Base-by-base conservation (phyloP, 345 rosid species). In the Eucalyptus regnans region DNA sequence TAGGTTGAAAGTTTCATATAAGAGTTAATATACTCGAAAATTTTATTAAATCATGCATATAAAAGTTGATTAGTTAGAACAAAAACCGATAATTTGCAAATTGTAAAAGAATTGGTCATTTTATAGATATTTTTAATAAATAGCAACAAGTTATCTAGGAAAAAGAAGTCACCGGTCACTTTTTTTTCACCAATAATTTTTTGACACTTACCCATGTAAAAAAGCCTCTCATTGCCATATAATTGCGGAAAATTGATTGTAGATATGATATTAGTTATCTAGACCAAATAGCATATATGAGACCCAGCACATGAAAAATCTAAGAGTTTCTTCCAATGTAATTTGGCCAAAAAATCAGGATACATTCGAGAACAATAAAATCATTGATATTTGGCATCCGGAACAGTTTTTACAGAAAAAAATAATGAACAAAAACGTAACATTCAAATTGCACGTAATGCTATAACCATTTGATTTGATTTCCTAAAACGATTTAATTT, bases 91-190 rank as follows among this genome's bases (percentile, higher is more conserved):
- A 60, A 60, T 60, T 27, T 60, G 68, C 16, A 60, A 60, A 60
- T 60, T 60, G 31, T 5, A 60, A 60, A 60, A 60, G 31, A 27
- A 60, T 12, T 60, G 68, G 31, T 60, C 3, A 60, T 60, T 60
- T 60, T 13, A 60, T 27, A 60, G 15, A 27, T 11, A 5, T 60
- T 27, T 0, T 60, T 60, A 60, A 27, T 60, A 60, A 60, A 60
- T 27, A 27, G 16, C 31, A 60, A 6, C 31, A 25, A 0, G n/a
- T 27, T 56, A 56, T 23, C 62, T 9, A 56, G 0, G 18, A 4
- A 64, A n/a, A 64, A n/a, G 33, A 64, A 64, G 20, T 64, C 41
- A 14, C 37, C 0, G 10, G 31, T 64, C 37, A 64, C n/a, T 58
- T 58, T 13, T 29, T 64, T 64, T 64, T 58, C 16, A 27, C 16